Percentiles rank a stretch among this genome's conserved stretches.
These are phyloP conservation scores for Phycomyces nitens DNA, from an alignment of 192 early-diverging fungal genomes.

Conservation along the genomic window DNA sequence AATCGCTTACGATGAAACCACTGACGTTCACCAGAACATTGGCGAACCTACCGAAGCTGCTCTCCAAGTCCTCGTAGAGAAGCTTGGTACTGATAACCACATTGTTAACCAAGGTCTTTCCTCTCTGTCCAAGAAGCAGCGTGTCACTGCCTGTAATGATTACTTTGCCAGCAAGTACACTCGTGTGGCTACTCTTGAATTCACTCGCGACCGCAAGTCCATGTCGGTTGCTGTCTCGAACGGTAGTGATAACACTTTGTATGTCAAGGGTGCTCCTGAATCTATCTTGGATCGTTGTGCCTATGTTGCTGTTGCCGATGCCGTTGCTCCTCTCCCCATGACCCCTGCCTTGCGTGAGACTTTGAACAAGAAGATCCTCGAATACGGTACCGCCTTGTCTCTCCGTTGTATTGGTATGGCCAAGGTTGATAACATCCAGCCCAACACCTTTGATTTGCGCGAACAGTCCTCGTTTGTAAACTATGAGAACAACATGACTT, in stretches of 20 bases:
- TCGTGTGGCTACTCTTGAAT: constrained; percentile 80
- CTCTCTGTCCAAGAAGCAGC: constrained; percentile 48
- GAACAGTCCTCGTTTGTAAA: constrained; percentile 63
- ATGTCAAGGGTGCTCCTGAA: constrained; percentile 97
- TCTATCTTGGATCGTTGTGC: constrained; percentile 85
- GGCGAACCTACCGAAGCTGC: constrained; percentile 99
- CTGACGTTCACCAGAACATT: constrained; percentile 65
- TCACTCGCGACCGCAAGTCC: constrained; percentile 95
- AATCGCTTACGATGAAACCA: constrained; percentile 69
- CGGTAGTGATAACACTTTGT: constrained; percentile 45
- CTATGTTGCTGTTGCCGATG: constrained; percentile 47
- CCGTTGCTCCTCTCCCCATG: constrained; percentile 54
- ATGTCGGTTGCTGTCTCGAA: constrained; percentile 87
- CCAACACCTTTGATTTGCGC: constrained; percentile 43
- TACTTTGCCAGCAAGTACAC: constrained; percentile 60
- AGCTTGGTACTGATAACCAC: constrained; percentile 75
- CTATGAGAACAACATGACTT: constrained; percentile 85
- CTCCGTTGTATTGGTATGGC: constrained; percentile 93
- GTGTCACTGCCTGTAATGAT: constrained; percentile 69
- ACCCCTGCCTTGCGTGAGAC: constrained; percentile 57
- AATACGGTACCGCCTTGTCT: constrained; percentile 72
- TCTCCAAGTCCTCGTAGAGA: constrained; percentile 89
- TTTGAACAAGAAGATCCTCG: constrained; percentile 62
- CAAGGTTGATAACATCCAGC: constrained; percentile 68
- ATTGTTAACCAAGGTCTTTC: constrained; percentile 59